These are phyloP conservation scores for Gyrodon lividus DNA, from an alignment of 768 basidiomycete species.

Conservation along the genomic window DNA sequence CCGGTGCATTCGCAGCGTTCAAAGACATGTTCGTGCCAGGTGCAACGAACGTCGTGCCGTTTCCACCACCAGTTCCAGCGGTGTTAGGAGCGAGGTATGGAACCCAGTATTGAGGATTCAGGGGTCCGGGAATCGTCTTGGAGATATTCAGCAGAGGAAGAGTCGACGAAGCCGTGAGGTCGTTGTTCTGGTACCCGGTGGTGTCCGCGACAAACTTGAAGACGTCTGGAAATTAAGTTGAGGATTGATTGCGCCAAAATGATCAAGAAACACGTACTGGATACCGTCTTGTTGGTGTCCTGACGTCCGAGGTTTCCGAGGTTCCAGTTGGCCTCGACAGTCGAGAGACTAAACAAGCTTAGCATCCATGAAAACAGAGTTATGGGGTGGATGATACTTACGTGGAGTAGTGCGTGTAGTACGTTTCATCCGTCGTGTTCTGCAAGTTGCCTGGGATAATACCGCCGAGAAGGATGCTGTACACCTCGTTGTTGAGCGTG, in stretches of 20 bases:
- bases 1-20: constrained; percentile 29
- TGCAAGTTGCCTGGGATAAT: constrained; percentile 41
- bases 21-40: constrained; percentile 30
- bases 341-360: too few relatives aligned
- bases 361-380: too few relatives aligned
- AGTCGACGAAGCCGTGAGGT: constrained; percentile 23
- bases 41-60: too few relatives aligned
- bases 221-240: constrained; percentile 37
- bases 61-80: too few relatives aligned
- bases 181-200: constrained; percentile 45
- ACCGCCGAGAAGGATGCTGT: constrained; percentile 41
- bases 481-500: constrained; percentile 45
- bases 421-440: constrained; percentile 48
- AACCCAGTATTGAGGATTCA: constrained; percentile 27
- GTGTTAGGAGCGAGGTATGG: too few relatives aligned
- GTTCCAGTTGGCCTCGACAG: too few relatives aligned
- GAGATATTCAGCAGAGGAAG: constrained; percentile 40
- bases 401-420: constrained; percentile 59
- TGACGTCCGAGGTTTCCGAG: too few relatives aligned
- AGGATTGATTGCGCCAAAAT: neutral
- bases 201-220: constrained; percentile 48
- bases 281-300: too few relatives aligned
- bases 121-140: constrained; percentile 32
- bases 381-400: too few relatives aligned
- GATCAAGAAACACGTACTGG: too few relatives aligned